These are phyloP conservation scores for Penicillium chermesinum DNA, from an alignment of 495 filamentous ascomycete species.

Conservation along the genomic window DNA sequence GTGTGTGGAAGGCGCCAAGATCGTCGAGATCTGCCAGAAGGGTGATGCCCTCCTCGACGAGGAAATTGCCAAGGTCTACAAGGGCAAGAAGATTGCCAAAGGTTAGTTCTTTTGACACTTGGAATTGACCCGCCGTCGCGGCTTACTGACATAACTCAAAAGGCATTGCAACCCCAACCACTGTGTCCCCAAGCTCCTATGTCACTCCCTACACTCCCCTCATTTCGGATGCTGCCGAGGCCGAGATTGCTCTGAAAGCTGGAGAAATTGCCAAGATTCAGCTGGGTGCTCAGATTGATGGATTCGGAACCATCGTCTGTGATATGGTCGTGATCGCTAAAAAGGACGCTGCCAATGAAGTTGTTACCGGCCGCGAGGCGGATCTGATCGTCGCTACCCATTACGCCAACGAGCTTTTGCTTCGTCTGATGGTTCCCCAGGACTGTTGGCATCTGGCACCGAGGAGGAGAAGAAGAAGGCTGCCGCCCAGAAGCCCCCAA, in stretches of 20 bases:
- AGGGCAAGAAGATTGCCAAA: conserved; percentile 94
- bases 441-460: conserved; percentile 72
- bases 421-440: conserved; percentile 88
- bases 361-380: conserved; percentile 65
- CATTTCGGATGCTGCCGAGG: conserved; percentile 77
- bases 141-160: conserved; percentile 1
- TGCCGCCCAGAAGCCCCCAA: conserved; percentile 68
- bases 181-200: conserved; percentile 88
- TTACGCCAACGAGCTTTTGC: conserved; percentile 91
- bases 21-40: conserved; percentile 86
- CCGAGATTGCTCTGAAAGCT: conserved; percentile 67
- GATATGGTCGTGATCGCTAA: conserved; percentile 73
- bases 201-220: conserved; percentile 96
- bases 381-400: conserved; percentile 87
- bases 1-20: conserved; percentile 82
- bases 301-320: conserved; percentile 93
- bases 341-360: conserved; percentile 51
- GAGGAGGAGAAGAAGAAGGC: conserved; percentile 96
- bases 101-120: conserved; percentile 45
- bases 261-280: conserved; percentile 92
- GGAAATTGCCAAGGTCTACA: conserved; percentile 92
- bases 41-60: conserved; percentile 93
- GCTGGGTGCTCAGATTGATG: conserved; percentile 95
- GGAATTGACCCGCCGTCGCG: background rate
- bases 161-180: conserved; percentile 92